These are phyloP conservation scores for Adenanthera pavonina DNA, from an alignment of 306 rosid species.

Conservation along the genomic window DNA sequence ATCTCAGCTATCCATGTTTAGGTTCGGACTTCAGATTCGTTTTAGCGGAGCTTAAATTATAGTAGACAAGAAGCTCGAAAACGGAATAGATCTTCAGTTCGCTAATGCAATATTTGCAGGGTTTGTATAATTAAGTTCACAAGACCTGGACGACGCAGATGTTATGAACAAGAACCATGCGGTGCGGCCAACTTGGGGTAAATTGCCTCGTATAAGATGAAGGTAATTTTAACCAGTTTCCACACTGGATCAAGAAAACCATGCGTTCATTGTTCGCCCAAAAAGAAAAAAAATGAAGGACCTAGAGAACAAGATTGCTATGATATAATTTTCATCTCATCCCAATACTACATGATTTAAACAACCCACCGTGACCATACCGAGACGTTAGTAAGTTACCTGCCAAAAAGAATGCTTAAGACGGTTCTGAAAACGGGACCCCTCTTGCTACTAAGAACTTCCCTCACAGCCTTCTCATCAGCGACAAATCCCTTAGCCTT, in stretches of 20 bases:
- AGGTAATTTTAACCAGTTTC: neutral
- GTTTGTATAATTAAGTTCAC: neutral
- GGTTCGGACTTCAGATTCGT: too few species aligned
- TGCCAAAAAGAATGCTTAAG: constrained; percentile 62
- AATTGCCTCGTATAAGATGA: neutral
- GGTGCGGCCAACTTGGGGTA: neutral
- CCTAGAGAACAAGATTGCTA: neutral
- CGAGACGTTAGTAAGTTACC: constrained; percentile 29
- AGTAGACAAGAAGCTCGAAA: too few species aligned
- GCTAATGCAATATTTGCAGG: neutral
- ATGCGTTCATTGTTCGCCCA: neutral
- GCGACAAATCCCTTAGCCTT: constrained; percentile 63
- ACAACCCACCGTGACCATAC: neutral
- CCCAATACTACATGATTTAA: constrained; percentile 9
- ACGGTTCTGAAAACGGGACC: constrained; percentile 61
- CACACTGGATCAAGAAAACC: neutral
- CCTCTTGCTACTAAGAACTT: constrained; percentile 49
- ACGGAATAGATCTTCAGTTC: neutral
- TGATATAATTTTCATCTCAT: neutral
- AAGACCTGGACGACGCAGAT: neutral
- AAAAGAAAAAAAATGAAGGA: neutral
- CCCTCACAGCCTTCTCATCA: constrained; percentile 65
- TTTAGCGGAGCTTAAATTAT: too few species aligned
- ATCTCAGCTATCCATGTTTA: too few species aligned
- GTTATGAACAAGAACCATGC: neutral